A percentile compares a stretch with the other conserved stretches of the same genome.
Evolutionary conservation across 1,139 yeast species (phyloP).

Genomic region (Arxiozyma slooffiae): DNA sequence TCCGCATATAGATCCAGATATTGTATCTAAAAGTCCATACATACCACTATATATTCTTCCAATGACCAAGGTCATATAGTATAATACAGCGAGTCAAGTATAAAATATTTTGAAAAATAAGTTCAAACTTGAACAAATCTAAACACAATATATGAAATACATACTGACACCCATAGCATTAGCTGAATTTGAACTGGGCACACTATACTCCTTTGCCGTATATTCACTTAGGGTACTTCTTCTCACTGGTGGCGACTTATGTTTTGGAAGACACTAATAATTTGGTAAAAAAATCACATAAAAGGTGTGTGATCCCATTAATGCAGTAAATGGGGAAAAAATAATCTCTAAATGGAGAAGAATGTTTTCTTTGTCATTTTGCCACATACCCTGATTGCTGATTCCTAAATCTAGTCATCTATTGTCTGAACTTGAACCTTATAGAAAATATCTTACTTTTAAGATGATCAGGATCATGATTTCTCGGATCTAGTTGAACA

Average conservation of each 20-base stretch:
- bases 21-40: conserved; percentile 85
- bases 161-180: conserved; percentile 75
- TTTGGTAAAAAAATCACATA: conserved; percentile 89
- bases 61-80: conserved; percentile 56
- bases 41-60: conserved; percentile 93
- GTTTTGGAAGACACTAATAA: conserved; percentile 81
- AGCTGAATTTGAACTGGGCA: conserved; percentile 88
- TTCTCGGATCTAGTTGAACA: conserved; percentile 54
- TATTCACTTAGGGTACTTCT: conserved; percentile 82
- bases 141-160: conserved; percentile 16
- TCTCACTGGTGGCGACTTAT: conserved; percentile 83
- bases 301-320: conserved; percentile 86
- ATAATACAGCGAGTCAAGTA: conserved; percentile 31
- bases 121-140: conserved; percentile 9
- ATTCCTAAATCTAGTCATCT: conserved; percentile 50
- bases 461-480: conserved; percentile 58
- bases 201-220: conserved; percentile 89
- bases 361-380: conserved; percentile 43
- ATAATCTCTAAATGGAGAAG: conserved; percentile 50
- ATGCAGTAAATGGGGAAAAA: conserved; percentile 87
- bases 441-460: conserved; percentile 46
- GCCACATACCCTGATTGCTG: conserved; percentile 57
- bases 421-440: conserved; percentile 49
- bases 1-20: conserved; percentile 61
- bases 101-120: conserved; percentile 5